A percentile compares a stretch with the other conserved stretches of the same genome.
These are phyloP conservation scores for Cytospora leucostoma DNA, from an alignment of 2,329 filamentous ascomycete species.

Conservation along the genomic window DNA sequence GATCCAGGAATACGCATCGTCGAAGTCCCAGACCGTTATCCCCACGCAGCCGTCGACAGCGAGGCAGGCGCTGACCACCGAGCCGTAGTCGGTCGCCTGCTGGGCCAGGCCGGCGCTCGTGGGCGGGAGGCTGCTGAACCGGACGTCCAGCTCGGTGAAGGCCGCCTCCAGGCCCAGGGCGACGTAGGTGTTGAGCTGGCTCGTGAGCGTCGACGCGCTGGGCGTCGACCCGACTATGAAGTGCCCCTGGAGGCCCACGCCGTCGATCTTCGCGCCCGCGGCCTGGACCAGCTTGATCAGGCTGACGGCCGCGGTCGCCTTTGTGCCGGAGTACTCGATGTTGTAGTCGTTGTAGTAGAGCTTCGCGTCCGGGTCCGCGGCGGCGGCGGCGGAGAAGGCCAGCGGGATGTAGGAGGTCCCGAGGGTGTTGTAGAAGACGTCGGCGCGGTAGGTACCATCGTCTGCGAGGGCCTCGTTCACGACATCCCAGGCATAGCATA, in stretches of 20 bases:
- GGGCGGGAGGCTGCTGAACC: conserved; percentile 44
- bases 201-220: conserved; percentile 44
- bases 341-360: conserved; percentile 57
- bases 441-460: conserved; percentile 54
- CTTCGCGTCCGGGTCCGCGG: conserved; percentile 57
- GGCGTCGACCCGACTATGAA: conserved; percentile 57
- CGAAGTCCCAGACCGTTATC: conserved; percentile 45
- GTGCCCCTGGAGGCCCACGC: conserved; percentile 64
- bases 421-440: conserved; percentile 57
- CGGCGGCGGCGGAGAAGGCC: conserved; percentile 58
- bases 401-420: conserved; percentile 58
- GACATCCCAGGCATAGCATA: conserved; percentile 66
- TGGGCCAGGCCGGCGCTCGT: conserved; percentile 42
- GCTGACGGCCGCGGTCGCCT: conserved; percentile 46
- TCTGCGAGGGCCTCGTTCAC: conserved; percentile 65
- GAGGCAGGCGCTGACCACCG: conserved; percentile 41
- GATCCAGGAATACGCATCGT: conserved; percentile 38
- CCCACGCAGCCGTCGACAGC: conserved; percentile 42
- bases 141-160: conserved; percentile 63
- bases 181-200: conserved; percentile 52
- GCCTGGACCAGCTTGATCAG: conserved; percentile 49
- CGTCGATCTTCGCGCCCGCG: conserved; percentile 58
- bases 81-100: conserved; percentile 51
- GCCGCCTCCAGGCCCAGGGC: conserved; percentile 57
- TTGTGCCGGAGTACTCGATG: conserved; percentile 54